These are phyloP conservation scores for Citrus australasica DNA, from an alignment of 345 rosid species.

Conservation along the genomic window DNA sequence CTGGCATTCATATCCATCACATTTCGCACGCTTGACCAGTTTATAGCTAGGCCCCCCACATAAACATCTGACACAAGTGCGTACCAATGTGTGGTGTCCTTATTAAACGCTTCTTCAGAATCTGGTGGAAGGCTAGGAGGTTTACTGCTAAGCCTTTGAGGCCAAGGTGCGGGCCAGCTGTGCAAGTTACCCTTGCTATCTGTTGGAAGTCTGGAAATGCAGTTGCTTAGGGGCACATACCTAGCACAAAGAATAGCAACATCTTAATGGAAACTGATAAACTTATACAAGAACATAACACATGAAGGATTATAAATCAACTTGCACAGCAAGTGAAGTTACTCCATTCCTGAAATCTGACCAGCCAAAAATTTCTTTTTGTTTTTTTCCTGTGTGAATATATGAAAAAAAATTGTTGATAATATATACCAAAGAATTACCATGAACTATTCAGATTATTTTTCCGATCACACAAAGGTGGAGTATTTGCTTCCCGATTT, in stretches of 20 bases:
- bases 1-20: constrained; percentile 97
- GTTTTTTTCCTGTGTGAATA: background rate
- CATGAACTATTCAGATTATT: constrained; percentile 50
- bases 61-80: constrained; percentile 63
- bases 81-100: constrained; percentile 76
- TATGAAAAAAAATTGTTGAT: background rate
- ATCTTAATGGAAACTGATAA: background rate
- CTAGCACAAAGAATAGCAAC: constrained; percentile 24
- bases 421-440: constrained; percentile 34
- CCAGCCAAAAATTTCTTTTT: background rate
- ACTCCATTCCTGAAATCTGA: background rate
- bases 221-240: constrained; percentile 64
- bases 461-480: constrained; percentile 62
- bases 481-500: constrained; percentile 41
- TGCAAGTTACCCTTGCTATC: constrained; percentile 33
- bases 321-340: background rate
- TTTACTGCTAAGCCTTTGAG: constrained; percentile 57
- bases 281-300: background rate
- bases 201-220: constrained; percentile 66
- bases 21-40: constrained; percentile 67
- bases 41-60: constrained; percentile 49
- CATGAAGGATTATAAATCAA: background rate
- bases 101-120: constrained; percentile 31
- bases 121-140: constrained; percentile 48
- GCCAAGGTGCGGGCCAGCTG: constrained; percentile 83